Conservation (phyloP, 257 asterid genomes). For the Plantago elongata region DNA sequence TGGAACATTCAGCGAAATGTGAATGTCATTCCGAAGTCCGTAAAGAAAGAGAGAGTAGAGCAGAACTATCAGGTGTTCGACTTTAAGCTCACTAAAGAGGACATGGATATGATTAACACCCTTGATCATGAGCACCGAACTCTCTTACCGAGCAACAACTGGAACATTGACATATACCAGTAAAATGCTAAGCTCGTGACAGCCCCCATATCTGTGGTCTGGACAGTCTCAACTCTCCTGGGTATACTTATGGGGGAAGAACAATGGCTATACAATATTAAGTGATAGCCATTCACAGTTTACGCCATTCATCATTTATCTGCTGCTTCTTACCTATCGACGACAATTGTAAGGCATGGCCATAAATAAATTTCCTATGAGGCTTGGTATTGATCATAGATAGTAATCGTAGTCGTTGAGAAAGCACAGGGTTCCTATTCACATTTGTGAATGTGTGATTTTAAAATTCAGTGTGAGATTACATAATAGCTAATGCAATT, state of each 20-base stretch:
- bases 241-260: background rate
- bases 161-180: conserved; percentile 10
- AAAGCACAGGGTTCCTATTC: too few relatives aligned
- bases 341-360: too few relatives aligned
- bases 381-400: too few relatives aligned
- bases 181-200: conserved; percentile 28
- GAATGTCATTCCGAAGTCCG: conserved; percentile 48
- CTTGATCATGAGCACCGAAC: background rate
- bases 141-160: conserved; percentile 1
- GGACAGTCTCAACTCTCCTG: conserved; percentile 1
- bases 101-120: conserved; percentile 6
- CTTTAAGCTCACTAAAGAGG: conserved; percentile 35
- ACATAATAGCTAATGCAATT: too few relatives aligned
- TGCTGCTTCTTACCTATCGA: background rate
- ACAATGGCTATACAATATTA: background rate
- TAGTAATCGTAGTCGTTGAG: too few relatives aligned
- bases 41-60: conserved; percentile 42
- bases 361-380: too few relatives aligned
- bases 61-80: conserved; percentile 38
- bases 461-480: too few relatives aligned
- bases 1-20: conserved; percentile 49
- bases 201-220: conserved; percentile 18
- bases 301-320: conserved; percentile 5
- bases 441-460: too few relatives aligned
- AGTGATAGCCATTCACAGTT: conserved; percentile 3